These are phyloP conservation scores for Fallopia convolvulus DNA, from an alignment of 148 eudicot species.

Conservation along the genomic window DNA sequence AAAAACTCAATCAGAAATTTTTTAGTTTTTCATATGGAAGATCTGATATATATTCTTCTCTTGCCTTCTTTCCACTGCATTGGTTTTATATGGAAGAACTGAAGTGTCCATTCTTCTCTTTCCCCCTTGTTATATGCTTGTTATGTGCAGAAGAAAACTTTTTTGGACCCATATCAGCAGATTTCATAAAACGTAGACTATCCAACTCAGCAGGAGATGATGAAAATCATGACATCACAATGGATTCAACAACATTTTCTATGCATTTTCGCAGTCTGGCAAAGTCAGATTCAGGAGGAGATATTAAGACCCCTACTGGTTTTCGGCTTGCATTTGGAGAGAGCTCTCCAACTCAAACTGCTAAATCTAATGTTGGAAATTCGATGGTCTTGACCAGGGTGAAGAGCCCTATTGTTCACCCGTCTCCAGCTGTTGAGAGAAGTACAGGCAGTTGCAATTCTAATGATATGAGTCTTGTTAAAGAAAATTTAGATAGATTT, in stretches of 20 bases:
- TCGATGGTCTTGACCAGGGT: slow-evolving; percentile 56
- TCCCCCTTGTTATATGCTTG: not conserved
- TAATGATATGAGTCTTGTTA: slow-evolving; percentile 87
- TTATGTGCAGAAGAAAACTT: slow-evolving; percentile 64
- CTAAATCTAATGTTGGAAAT: slow-evolving; percentile 34
- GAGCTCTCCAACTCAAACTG: slow-evolving; percentile 47
- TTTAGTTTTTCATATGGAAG: not conserved
- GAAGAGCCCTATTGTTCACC: slow-evolving; percentile 25
- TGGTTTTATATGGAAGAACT: not conserved
- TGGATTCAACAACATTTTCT: slow-evolving; percentile 97
- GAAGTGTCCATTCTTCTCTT: slow-evolving; percentile 7
- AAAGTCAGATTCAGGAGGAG: slow-evolving; percentile 68
- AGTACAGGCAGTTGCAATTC: slow-evolving; percentile 39
- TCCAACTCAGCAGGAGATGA: slow-evolving; percentile 76
- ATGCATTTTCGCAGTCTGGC: slow-evolving; percentile 90
- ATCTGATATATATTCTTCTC: not conserved
- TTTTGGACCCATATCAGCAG: slow-evolving; percentile 88
- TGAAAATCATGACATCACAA: slow-evolving; percentile 74
- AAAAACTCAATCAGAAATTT: not conserved
- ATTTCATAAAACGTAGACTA: slow-evolving; percentile 66
- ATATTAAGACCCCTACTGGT: slow-evolving; percentile 60
- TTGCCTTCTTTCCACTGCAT: not conserved
- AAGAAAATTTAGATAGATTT: slow-evolving; percentile 42
- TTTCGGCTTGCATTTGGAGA: slow-evolving; percentile 53
- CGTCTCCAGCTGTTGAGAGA: slow-evolving; percentile 28